Evolutionary conservation across 495 filamentous ascomycete species (phyloP).

Genomic region (Annulohypoxylon moriforme): DNA sequence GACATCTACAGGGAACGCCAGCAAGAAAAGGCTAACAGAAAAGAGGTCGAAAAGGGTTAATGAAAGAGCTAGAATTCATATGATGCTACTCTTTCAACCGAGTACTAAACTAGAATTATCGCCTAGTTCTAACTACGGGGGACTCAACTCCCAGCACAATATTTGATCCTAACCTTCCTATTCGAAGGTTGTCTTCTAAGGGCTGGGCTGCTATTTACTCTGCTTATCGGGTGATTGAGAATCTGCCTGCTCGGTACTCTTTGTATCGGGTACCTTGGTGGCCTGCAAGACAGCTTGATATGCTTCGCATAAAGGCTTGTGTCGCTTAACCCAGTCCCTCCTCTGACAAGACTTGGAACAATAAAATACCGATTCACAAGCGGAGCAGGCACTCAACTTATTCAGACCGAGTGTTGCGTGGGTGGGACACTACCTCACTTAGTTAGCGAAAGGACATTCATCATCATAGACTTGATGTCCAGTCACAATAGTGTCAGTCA

Average conservation of each 20-base stretch:
- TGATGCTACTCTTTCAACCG: too few relatives aligned
- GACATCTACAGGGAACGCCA: too few relatives aligned
- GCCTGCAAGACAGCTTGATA: background rate
- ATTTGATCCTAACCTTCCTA: too few relatives aligned
- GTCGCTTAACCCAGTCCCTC: conserved; percentile 14
- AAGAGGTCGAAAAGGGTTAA: too few relatives aligned
- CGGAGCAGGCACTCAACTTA: conserved; percentile 9
- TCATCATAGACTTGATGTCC: background rate
- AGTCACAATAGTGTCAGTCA: too few relatives aligned
- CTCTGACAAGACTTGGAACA: conserved; percentile 21
- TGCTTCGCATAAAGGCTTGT: conserved; percentile 24
- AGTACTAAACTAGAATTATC: too few relatives aligned
- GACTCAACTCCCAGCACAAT: too few relatives aligned
- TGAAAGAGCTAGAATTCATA: too few relatives aligned
- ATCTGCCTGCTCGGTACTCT: background rate
- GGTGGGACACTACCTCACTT: conserved; percentile 6
- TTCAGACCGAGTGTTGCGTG: background rate
- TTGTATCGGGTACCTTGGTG: background rate
- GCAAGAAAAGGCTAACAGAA: too few relatives aligned
- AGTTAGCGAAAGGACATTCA: background rate
- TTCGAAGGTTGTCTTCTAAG: too few relatives aligned
- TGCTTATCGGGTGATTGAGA: background rate
- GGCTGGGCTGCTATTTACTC: background rate
- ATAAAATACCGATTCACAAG: conserved; percentile 27
- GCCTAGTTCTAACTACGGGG: too few relatives aligned